phyloP scores from a whole-genome alignment of 352 stramenopile species.

The Globisporangium perplexum region DNA sequence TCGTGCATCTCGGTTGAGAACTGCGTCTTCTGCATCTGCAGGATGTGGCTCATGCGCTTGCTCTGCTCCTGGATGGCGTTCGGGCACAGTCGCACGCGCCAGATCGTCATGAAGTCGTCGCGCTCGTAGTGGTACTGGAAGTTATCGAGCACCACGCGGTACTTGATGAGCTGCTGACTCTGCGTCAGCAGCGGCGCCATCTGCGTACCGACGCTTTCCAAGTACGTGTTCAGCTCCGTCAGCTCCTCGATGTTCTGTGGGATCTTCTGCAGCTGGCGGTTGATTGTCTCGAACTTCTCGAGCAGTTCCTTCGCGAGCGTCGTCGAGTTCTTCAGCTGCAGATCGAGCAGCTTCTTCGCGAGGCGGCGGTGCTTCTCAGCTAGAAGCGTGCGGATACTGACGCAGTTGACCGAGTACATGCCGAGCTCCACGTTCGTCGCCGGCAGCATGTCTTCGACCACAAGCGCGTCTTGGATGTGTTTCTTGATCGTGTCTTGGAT shows the following conservation, averaged over 20 bases:
- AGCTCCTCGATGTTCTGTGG: constrained; percentile 91
- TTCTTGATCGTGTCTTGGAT: constrained; percentile 79
- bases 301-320: constrained; percentile 65
- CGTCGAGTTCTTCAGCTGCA: constrained; percentile 74
- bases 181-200: constrained; percentile 61
- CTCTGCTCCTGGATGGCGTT: constrained; percentile 87
- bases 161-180: constrained; percentile 78
- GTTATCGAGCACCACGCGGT: constrained; percentile 65
- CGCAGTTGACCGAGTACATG: constrained; percentile 81
- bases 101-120: constrained; percentile 89
- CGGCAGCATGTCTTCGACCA: constrained; percentile 54
- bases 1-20: constrained; percentile 90
- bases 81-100: constrained; percentile 82
- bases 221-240: constrained; percentile 82
- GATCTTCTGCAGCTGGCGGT: constrained; percentile 78
- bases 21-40: constrained; percentile 76
- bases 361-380: constrained; percentile 77
- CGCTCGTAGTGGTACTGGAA: constrained; percentile 85
- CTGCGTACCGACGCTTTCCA: constrained; percentile 64
- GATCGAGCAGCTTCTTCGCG: constrained; percentile 64
- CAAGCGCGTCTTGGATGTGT: constrained; percentile 54
- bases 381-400: constrained; percentile 55
- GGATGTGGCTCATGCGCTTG: constrained; percentile 73
- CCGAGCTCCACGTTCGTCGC: constrained; percentile 64
- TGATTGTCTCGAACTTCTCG: constrained; percentile 81